Percentiles rank a stretch among this genome's conserved stretches.
These are phyloP conservation scores for Aquilaria yunnanensis DNA, from an alignment of 345 rosid species.

Conservation along the genomic window DNA sequence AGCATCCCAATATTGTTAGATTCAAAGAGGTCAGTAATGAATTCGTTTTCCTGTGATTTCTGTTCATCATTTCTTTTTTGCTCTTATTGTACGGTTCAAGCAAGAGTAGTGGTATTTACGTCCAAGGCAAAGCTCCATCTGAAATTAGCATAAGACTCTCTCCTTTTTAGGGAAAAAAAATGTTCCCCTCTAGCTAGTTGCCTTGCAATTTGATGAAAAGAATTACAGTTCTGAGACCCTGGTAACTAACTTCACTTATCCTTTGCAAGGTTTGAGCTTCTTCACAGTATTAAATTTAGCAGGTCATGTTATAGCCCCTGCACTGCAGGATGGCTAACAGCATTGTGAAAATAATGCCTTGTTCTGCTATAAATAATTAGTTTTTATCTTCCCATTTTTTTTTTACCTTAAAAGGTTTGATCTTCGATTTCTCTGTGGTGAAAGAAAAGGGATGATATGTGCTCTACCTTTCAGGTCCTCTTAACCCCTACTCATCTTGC, in stretches of 20 bases:
- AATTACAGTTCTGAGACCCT: too few species aligned
- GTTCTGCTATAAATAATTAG: neutral
- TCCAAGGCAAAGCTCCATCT: too few species aligned
- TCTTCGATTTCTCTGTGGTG: neutral
- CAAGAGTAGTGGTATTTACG: too few species aligned
- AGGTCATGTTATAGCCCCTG: too few species aligned
- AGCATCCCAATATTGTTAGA: conserved; percentile 64
- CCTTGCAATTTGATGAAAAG: too few species aligned
- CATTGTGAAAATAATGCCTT: neutral
- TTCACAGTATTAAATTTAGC: too few species aligned
- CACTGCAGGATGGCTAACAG: neutral
- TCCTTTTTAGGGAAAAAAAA: neutral
- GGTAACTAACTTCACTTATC: too few species aligned
- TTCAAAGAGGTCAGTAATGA: conserved; percentile 47
- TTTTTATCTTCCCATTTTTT: neutral
- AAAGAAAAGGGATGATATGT: neutral
- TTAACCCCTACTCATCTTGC: conserved; percentile 64
- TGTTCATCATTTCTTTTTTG: neutral
- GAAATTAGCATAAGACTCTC: neutral
- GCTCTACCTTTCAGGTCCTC: conserved; percentile 33
- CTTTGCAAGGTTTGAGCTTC: too few species aligned
- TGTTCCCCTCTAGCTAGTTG: neutral
- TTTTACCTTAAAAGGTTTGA: neutral
- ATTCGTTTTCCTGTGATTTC: conserved; percentile 3
- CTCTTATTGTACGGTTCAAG: neutral